Evolutionary conservation across 345 rosid genomes (phyloP).

Genomic region (Lenwebbia sp.): DNA sequence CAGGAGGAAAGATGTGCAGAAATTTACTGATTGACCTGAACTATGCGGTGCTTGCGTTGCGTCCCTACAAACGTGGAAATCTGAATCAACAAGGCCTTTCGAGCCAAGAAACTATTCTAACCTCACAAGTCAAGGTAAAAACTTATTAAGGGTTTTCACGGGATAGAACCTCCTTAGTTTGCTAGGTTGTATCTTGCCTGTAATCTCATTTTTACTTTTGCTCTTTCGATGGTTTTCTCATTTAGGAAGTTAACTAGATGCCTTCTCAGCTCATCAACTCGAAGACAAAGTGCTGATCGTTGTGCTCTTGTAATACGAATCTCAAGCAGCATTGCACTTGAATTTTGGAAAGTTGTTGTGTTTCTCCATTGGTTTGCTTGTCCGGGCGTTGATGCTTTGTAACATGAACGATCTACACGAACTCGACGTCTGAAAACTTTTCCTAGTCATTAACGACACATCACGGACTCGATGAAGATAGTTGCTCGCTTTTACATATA

Average conservation of each 20-base stretch:
- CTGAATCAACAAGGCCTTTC: background rate
- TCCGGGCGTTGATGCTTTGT: no score
- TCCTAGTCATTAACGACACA: background rate
- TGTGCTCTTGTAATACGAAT: background rate
- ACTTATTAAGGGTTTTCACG: no score
- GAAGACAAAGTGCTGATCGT: background rate
- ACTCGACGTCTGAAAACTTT: background rate
- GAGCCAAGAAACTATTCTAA: background rate
- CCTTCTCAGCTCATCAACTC: background rate
- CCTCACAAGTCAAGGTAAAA: background rate
- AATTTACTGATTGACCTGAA: background rate
- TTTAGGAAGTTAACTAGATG: background rate
- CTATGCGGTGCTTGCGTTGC: background rate
- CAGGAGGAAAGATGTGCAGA: background rate
- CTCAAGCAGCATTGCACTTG: background rate
- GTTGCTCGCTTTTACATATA: no score
- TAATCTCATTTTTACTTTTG: no score
- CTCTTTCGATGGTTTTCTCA: background rate
- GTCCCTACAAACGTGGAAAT: background rate
- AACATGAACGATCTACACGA: background rate
- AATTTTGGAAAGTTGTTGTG: background rate
- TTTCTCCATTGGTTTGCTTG: background rate
- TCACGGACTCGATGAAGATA: background rate
- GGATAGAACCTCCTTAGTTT: background rate
- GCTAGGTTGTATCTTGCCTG: background rate